These are phyloP conservation scores for Fraxinus ornus DNA, from an alignment of 305 asterid species.

Conservation along the genomic window DNA sequence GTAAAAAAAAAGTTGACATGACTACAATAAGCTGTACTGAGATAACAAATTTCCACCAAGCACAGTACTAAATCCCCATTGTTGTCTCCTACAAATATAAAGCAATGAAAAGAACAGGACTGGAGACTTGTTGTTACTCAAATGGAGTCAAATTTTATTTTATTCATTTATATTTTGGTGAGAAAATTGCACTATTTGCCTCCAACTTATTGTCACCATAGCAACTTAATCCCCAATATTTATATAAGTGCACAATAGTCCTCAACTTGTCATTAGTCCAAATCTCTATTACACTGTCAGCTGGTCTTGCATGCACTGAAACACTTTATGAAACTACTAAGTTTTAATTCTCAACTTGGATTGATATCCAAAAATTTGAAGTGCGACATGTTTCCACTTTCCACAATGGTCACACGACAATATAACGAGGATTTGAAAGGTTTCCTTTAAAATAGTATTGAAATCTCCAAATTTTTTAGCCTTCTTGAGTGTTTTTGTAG, in stretches of 20 bases:
- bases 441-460: neutral
- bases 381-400: neutral
- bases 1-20: slow-evolving; percentile 7
- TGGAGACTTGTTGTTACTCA: slow-evolving; percentile 47
- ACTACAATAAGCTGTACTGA: slow-evolving; percentile 16
- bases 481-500: neutral
- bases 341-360: slow-evolving; percentile 2
- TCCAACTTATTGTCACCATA: slow-evolving; percentile 4
- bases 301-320: neutral
- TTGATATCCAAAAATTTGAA: neutral
- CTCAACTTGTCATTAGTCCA: neutral
- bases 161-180: slow-evolving; percentile 6
- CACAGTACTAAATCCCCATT: slow-evolving; percentile 16
- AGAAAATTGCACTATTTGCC: slow-evolving; percentile 12
- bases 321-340: neutral
- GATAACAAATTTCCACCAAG: slow-evolving; percentile 1
- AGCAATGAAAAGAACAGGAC: slow-evolving; percentile 33
- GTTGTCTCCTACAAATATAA: slow-evolving; percentile 31
- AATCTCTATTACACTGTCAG: neutral
- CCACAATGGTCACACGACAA: neutral
- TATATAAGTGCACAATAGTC: neutral
- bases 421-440: neutral
- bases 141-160: slow-evolving; percentile 33
- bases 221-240: neutral
- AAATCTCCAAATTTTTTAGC: neutral